Evolutionary conservation across 2,329 filamentous ascomycete species (phyloP), one percentile per base, ranked within the genome.

Genomic region (Albifimbria verrucaria): DNA sequence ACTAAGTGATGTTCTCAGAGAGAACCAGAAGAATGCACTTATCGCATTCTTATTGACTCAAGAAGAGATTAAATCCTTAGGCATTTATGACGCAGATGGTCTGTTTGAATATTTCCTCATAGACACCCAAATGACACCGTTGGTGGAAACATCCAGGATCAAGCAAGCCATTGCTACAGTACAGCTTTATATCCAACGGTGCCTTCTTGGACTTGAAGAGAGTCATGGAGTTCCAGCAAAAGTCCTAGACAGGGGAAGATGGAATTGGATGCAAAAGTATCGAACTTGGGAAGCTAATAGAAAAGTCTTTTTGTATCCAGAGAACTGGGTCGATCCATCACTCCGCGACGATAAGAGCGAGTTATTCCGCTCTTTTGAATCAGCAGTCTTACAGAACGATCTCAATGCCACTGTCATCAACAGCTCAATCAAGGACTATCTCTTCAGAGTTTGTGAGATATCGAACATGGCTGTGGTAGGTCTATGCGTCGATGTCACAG

Each of bases 161-260:
- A 55, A 55, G 26, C 54, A 57, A 22, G 57, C 54, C 20, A 58
- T 56, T n/a, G 50, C 50, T 5, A 51, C 51, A 4, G 48, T 58
- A 4, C 57, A 59, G 25, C 25, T 59, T 3, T 59, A 52, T 41
- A 52, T 55, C 17, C 57, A 56, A 47, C 36, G 57, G 5, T 56
- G 54, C 28, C 28, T 59, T 12, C 48, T 57, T 3, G 55, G 52
- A 1, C 18, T 52, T 12, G 57, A 59, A 22, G 32, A 39, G 18
- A 17, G 12, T 4, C 32, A 39, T n/a, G 32, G 32, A 17, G 32
- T 39, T 4, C 32, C 32, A 12, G 32, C 32, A 5, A 39, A 39
- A 17, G 11, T 39, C 18, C 12, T 39, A 12, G 18, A 39, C 11
- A 12, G 32, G 32, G 12, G 15, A 28, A 36, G 21, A 50, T 52